phyloP scores from a whole-genome alignment of 2,329 filamentous ascomycete genomes.

The Aspergillus nomiae region DNA sequence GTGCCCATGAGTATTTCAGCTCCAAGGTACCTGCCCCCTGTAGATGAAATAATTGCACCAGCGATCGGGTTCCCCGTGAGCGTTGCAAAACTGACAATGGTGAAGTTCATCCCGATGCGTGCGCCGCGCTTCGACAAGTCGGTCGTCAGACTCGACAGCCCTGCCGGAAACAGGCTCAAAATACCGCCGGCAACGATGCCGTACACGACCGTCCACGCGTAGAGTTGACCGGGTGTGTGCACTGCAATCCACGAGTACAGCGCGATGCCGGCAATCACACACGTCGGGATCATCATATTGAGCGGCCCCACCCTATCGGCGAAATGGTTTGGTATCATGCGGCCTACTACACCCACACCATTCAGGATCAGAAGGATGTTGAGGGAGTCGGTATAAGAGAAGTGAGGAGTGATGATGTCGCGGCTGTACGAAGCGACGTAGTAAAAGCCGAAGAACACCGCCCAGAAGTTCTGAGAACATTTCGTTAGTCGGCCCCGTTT shows the following conservation, averaged over 20 bases:
- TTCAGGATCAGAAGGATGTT: slow-evolving; percentile 6
- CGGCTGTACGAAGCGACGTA: slow-evolving; percentile 56
- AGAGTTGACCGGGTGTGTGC: background rate
- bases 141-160: slow-evolving; percentile 44
- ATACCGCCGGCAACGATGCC: slow-evolving; percentile 48
- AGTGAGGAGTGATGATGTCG: slow-evolving; percentile 41
- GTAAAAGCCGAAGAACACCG: slow-evolving; percentile 61
- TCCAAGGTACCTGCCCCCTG: slow-evolving; percentile 3
- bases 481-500: background rate
- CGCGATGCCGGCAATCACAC: background rate
- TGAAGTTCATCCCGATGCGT: slow-evolving; percentile 51
- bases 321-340: background rate
- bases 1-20: slow-evolving; percentile 6
- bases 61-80: slow-evolving; percentile 50
- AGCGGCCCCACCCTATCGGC: background rate
- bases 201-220: slow-evolving; percentile 30
- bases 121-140: slow-evolving; percentile 49
- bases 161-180: slow-evolving; percentile 48
- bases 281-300: background rate
- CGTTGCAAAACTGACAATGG: slow-evolving; percentile 45
- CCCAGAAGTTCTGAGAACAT: slow-evolving; percentile 42
- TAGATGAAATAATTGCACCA: slow-evolving; percentile 45
- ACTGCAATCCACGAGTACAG: background rate
- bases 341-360: slow-evolving; percentile 2
- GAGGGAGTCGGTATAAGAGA: slow-evolving; percentile 38